Base-by-base conservation (phyloP, 768 basidiomycete genomes). In the Pulveroboletus sp. region DNA sequence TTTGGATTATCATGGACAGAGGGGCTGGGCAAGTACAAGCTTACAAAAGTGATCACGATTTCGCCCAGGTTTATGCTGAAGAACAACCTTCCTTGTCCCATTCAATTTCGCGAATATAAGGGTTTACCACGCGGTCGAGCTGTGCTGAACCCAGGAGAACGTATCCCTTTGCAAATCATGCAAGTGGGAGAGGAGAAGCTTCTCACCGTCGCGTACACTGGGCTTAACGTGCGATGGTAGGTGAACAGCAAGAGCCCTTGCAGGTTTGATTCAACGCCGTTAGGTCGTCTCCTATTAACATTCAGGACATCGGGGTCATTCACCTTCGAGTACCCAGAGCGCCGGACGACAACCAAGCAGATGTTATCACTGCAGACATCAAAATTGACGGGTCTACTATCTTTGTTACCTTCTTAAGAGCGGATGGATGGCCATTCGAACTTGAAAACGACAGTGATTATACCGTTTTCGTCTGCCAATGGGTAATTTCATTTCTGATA, bases 11-110 rank as follows among this genome's bases (percentile, higher is more conserved):
- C 93, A 5, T 98, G 94, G 82, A 77, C 80, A 16, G 94, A 95
- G 67, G 97, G 94, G 2, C 72, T 85, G n/a, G 97, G 97, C 31
- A 97, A 97, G 74, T 98, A 97, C 68, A 97, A 97, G 63, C 72
- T 98, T 29, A 87, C 87, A 23, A 98, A 97, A 71, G 86, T 97
- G 56, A 84, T 99, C 55, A 94, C 90, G 0, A 71, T 98, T 32
- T 76, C 89, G 8, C 97, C 97, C 23, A 82, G 97, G 39, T 98
- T 94, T 73, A 71, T 98, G 53, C 68, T 98, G 57, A 89, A 85
- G 68, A 99, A 97, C 69, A 77, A 82, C 51, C 75, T 93, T 32
- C 53, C 73, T 5, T 79, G 81, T 42, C 61, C 82, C 2, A 76
- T 99, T 27, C 81, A 81, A 33, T 84, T 94, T 69, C 83, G 97